Percentiles rank a stretch among this genome's conserved stretches.
Conservation (phyloP, 768 basidiomycete genomes). For the Lactarius sp. region DNA sequence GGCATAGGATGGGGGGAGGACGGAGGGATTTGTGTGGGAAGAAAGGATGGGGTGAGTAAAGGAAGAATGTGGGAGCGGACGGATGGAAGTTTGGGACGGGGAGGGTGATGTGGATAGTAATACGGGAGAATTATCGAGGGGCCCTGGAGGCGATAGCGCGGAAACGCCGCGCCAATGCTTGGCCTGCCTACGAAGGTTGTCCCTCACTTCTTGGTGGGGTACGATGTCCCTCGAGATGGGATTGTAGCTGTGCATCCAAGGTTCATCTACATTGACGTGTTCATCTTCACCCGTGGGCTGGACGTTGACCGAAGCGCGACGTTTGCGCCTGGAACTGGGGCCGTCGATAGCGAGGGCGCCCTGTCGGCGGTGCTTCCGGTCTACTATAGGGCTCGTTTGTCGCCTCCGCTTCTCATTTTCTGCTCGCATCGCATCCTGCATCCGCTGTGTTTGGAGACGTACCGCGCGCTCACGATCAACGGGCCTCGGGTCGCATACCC, state of each 20-base stretch:
- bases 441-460: constrained; percentile 40
- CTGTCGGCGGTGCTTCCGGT: constrained; percentile 36
- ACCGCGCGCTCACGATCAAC: constrained; percentile 48
- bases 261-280: constrained; percentile 46
- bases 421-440: constrained; percentile 29
- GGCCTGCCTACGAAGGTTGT: constrained; percentile 53
- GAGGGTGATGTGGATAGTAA: constrained; percentile 29
- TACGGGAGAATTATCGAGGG: constrained; percentile 35
- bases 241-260: constrained; percentile 43
- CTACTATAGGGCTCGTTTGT: constrained; percentile 38
- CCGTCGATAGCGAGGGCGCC: constrained; percentile 37
- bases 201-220: constrained; percentile 40
- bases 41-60: constrained; percentile 36
- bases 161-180: constrained; percentile 63
- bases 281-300: constrained; percentile 39
- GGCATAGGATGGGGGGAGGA: constrained; percentile 55
- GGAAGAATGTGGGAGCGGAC: constrained; percentile 33
- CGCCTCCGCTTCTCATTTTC: constrained; percentile 30
- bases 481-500: constrained; percentile 52
- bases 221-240: constrained; percentile 45
- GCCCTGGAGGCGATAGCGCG: constrained; percentile 37
- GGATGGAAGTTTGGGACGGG: constrained; percentile 31
- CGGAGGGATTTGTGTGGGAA: constrained; percentile 38
- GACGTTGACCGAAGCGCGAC: constrained; percentile 37
- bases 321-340: constrained; percentile 35